Conservation (phyloP, 1,284 basidiomycete genomes). For the Anthracocystis panici-leucophaei region DNA sequence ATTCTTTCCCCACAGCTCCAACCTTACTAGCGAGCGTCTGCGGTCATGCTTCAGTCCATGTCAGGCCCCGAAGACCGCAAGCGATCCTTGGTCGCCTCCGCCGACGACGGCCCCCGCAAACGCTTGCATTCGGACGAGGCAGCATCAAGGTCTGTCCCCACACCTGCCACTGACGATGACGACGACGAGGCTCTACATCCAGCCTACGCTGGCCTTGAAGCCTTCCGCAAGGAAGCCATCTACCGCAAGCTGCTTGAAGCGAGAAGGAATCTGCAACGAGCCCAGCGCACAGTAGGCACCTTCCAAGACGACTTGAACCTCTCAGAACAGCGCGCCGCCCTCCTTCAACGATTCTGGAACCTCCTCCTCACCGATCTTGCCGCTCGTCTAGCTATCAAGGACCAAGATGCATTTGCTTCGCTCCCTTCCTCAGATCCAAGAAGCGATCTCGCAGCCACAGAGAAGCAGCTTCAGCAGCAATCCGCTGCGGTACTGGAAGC, state of each 20-base stretch:
- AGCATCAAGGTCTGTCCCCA: slow-evolving; percentile 15
- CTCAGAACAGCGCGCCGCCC: slow-evolving; percentile 41
- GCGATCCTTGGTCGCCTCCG: slow-evolving; percentile 37
- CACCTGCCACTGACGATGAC: slow-evolving; percentile 32
- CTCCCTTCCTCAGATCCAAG: slow-evolving; percentile 19
- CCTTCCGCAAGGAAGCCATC: slow-evolving; percentile 66
- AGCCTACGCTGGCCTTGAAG: slow-evolving; percentile 40
- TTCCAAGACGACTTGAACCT: slow-evolving; percentile 36
- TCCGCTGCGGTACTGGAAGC: slow-evolving; percentile 32
- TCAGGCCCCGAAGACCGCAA: slow-evolving; percentile 56
- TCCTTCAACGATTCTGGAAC: slow-evolving; percentile 58
- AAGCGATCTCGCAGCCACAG: slow-evolving; percentile 21
- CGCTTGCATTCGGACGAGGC: slow-evolving; percentile 42
- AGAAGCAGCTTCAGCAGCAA: slow-evolving; percentile 41
- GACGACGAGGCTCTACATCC: slow-evolving; percentile 43
- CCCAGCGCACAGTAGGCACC: slow-evolving; percentile 28
- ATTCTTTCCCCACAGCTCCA: not conserved
- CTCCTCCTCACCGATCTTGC: slow-evolving; percentile 41
- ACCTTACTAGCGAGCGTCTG: not conserved
- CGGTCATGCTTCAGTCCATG: slow-evolving; percentile 45
- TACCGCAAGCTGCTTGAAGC: slow-evolving; percentile 62
- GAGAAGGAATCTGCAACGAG: slow-evolving; percentile 47
- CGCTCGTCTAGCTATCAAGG: slow-evolving; percentile 36
- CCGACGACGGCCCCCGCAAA: slow-evolving; percentile 42
- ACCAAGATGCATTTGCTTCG: slow-evolving; percentile 30